phyloP scores from a whole-genome alignment of 2,329 filamentous ascomycete genomes.

The Xylaria sp. region DNA sequence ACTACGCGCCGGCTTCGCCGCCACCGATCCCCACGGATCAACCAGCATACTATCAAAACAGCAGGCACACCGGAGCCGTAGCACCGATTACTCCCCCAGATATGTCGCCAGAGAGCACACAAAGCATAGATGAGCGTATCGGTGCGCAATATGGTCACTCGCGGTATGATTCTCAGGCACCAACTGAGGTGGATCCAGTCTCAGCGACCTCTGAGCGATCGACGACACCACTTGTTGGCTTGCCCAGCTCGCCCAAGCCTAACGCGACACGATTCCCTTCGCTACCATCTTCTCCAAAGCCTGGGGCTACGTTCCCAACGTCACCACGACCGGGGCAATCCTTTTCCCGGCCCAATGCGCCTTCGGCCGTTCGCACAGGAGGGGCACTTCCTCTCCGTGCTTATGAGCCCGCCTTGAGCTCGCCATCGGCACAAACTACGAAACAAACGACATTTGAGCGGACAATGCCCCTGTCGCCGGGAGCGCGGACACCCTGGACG shows the following conservation, averaged over 20 bases:
- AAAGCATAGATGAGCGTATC: conserved; percentile 68
- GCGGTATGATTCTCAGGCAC: conserved; percentile 54
- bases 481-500: conserved; percentile 70
- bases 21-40: conserved; percentile 66
- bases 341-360: conserved; percentile 63
- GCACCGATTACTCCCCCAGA: conserved; percentile 61
- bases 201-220: conserved; percentile 65
- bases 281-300: conserved; percentile 53
- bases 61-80: conserved; percentile 48
- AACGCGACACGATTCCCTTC: conserved; percentile 51
- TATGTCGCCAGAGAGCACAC: conserved; percentile 59
- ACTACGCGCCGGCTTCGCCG: conserved; percentile 67
- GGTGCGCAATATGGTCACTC: conserved; percentile 55
- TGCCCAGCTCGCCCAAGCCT: conserved; percentile 59
- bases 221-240: conserved; percentile 62
- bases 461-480: conserved; percentile 65
- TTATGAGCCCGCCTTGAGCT: conserved; percentile 67
- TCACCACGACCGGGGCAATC: conserved; percentile 63
- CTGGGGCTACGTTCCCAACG: conserved; percentile 47
- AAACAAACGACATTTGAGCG: conserved; percentile 75
- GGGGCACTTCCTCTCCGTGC: conserved; percentile 70
- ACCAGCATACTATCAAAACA: conserved; percentile 51
- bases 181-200: conserved; percentile 59
- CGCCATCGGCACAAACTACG: conserved; percentile 63
- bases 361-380: conserved; percentile 66